Evolutionary conservation across 805 yeast species (phyloP).

Genomic region (Suhomyces xylopsoci): DNA sequence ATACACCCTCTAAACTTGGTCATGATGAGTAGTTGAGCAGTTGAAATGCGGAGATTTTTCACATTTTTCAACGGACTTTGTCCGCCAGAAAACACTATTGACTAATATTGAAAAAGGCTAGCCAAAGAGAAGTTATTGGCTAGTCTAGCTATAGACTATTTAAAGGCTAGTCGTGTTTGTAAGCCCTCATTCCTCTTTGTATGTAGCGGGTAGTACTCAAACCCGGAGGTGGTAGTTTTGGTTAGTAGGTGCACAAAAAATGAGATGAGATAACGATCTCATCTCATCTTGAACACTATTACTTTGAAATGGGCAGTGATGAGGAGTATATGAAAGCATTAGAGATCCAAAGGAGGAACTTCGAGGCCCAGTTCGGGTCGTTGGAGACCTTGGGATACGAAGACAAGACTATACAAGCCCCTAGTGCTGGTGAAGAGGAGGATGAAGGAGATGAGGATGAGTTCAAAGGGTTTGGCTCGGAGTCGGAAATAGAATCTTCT

Average conservation of each 20-base stretch:
- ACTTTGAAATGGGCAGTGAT: constrained; percentile 11
- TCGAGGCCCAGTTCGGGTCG: constrained; percentile 64
- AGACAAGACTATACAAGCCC: constrained; percentile 31
- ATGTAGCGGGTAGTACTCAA: background rate
- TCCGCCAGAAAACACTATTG: background rate
- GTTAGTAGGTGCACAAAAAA: background rate
- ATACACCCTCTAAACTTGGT: constrained; percentile 91
- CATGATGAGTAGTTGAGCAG: constrained; percentile 47
- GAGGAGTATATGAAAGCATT: constrained; percentile 35
- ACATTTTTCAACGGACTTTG: background rate
- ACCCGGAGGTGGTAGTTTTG: background rate
- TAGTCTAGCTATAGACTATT: too few species aligned
- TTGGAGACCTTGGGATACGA: constrained; percentile 53
- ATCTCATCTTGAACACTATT: background rate
- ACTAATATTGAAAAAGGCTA: too few species aligned
- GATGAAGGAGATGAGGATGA: constrained; percentile 20
- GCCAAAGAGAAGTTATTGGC: background rate
- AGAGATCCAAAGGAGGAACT: constrained; percentile 55
- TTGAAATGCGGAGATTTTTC: background rate
- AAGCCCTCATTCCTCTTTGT: background rate
- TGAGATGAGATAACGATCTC: background rate
- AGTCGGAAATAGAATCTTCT: background rate
- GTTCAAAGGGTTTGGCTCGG: background rate
- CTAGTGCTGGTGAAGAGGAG: background rate
- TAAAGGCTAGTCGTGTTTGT: background rate